Percentiles rank a stretch among this genome's conserved stretches.
These are phyloP conservation scores for Aspergillus fumigatiaffinis DNA, from an alignment of 2,329 filamentous ascomycete genomes.

Conservation along the genomic window DNA sequence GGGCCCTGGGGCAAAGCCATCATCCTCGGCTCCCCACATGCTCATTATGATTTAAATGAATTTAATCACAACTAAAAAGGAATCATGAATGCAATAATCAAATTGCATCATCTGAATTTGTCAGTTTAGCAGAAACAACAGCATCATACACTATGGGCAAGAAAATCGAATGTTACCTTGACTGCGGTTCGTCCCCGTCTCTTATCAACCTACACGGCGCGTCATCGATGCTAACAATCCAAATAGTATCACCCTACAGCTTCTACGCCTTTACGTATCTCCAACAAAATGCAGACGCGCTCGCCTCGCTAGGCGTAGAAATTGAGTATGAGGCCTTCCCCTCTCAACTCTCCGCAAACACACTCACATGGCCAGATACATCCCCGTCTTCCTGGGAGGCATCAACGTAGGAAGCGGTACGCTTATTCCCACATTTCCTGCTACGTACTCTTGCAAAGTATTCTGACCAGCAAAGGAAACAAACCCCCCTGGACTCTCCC, in stretches of 20 bases:
- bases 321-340: conserved; percentile 55
- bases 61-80: not conserved
- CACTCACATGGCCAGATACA: conserved; percentile 49
- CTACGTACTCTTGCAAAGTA: no score
- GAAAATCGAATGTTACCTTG: conserved; percentile 63
- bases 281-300: conserved; percentile 50
- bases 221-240: not conserved
- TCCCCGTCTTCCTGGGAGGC: conserved; percentile 68
- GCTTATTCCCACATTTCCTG: conserved; percentile 4
- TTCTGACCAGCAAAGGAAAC: conserved; percentile 53
- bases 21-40: conserved; percentile 4
- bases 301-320: conserved; percentile 57
- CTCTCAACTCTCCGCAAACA: not conserved
- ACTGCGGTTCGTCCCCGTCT: conserved; percentile 53
- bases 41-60: not conserved
- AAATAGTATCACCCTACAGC: conserved; percentile 59
- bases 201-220: no score
- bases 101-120: not conserved
- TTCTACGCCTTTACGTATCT: conserved; percentile 56
- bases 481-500: conserved; percentile 69
- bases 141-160: conserved; percentile 47
- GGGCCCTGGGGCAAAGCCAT: not conserved
- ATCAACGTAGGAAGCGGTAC: conserved; percentile 59
- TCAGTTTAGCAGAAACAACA: not conserved
- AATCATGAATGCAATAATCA: not conserved